Evolutionary conservation across 441 rosid genomes (phyloP).

Genomic region (Adansonia gregorii): DNA sequence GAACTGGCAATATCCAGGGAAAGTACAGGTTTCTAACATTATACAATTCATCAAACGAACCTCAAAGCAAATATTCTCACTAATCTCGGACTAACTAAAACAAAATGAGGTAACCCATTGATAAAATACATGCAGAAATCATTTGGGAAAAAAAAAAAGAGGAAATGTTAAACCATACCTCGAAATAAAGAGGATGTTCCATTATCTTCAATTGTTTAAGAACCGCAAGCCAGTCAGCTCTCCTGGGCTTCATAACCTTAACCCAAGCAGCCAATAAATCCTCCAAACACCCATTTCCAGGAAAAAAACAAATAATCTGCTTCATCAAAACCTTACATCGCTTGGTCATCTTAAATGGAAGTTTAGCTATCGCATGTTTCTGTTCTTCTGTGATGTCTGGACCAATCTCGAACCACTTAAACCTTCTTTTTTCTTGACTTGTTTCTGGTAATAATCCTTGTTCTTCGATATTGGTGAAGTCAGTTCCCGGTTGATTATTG

Average conservation of each 20-base stretch:
- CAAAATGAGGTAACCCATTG: not conserved
- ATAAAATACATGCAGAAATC: not conserved
- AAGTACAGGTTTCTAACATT: not conserved
- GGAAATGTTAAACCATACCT: slow-evolving; percentile 42
- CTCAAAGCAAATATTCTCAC: not conserved
- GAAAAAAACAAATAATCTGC: slow-evolving; percentile 65
- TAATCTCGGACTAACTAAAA: not conserved
- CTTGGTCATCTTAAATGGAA: slow-evolving; percentile 64
- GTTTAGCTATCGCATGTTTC: slow-evolving; percentile 52
- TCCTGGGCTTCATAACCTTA: slow-evolving; percentile 69
- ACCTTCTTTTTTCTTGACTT: slow-evolving; percentile 38
- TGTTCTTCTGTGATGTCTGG: slow-evolving; percentile 47
- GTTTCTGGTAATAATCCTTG: slow-evolving; percentile 27
- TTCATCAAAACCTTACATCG: slow-evolving; percentile 69
- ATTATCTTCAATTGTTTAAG: slow-evolving; percentile 63
- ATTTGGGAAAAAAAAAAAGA: not conserved
- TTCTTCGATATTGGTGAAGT: slow-evolving; percentile 26
- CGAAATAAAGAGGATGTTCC: slow-evolving; percentile 64
- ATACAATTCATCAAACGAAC: not conserved
- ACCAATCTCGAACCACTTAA: slow-evolving; percentile 57
- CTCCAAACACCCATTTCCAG: slow-evolving; percentile 41
- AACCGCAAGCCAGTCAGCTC: slow-evolving; percentile 84
- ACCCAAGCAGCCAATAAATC: slow-evolving; percentile 72
- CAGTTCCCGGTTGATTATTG: slow-evolving; percentile 30
- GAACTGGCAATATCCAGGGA: not conserved